These are phyloP conservation scores for Penicillium egyptiacum DNA, from an alignment of 495 filamentous ascomycete genomes.

Conservation along the genomic window DNA sequence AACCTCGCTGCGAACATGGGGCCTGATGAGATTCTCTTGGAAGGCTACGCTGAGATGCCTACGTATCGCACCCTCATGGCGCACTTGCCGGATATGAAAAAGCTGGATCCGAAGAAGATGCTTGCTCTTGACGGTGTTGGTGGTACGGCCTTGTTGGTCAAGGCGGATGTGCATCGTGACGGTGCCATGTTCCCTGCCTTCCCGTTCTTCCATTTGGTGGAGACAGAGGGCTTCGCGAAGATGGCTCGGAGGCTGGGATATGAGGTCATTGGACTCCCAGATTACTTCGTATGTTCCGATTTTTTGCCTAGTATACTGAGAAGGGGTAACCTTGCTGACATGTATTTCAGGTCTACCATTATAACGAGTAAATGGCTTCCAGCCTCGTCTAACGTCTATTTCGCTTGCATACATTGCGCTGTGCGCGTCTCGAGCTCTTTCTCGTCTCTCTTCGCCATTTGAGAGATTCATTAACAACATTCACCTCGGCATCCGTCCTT, in stretches of 20 bases:
- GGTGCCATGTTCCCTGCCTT: slow-evolving; percentile 99
- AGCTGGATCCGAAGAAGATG: slow-evolving; percentile 57
- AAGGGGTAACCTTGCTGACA: slow-evolving; percentile 4
- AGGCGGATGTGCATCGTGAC: slow-evolving; percentile 95
- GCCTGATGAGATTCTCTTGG: slow-evolving; percentile 85
- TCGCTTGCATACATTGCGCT: slow-evolving; percentile 8
- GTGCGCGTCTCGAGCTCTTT: slow-evolving; percentile 3
- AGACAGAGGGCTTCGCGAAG: slow-evolving; percentile 97
- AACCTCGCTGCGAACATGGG: slow-evolving; percentile 76
- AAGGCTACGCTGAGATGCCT: slow-evolving; percentile 88
- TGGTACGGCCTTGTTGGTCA: slow-evolving; percentile 89
- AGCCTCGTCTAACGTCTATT: not conserved
- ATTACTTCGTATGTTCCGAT: slow-evolving; percentile 78
- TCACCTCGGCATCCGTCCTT: not conserved
- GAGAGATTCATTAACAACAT: slow-evolving; percentile 2
- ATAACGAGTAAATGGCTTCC: slow-evolving; percentile 66
- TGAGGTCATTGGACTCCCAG: slow-evolving; percentile 79
- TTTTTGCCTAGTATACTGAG: not conserved
- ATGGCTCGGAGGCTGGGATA: slow-evolving; percentile 91
- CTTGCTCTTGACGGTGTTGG: slow-evolving; percentile 88
- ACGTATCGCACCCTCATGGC: slow-evolving; percentile 93
- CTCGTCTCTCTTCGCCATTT: not conserved
- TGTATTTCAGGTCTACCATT: slow-evolving; percentile 72
- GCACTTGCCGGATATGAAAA: slow-evolving; percentile 62
- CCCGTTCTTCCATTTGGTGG: slow-evolving; percentile 92